These are phyloP conservation scores for Saprolegnia diclina DNA, from an alignment of 352 stramenopile species.

Conservation along the genomic window DNA sequence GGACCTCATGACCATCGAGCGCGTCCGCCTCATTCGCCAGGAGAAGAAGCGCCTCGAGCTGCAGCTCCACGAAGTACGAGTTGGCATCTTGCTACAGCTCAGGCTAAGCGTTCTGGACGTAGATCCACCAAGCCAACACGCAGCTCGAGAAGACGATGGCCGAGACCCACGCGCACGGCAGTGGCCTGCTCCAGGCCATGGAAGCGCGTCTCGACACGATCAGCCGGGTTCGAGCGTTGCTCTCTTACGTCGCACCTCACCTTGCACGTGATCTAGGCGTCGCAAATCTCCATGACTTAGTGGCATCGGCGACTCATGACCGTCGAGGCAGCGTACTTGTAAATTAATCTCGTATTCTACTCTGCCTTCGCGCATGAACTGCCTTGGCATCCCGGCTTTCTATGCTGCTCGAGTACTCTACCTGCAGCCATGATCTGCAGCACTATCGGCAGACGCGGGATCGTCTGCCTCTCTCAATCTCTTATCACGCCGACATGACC, in stretches of 20 bases:
- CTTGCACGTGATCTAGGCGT: background rate
- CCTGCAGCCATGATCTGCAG: too few species aligned
- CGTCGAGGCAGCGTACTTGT: too few species aligned
- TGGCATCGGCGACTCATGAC: too few species aligned
- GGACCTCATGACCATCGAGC: constrained; percentile 15
- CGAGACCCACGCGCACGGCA: background rate
- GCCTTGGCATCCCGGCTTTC: too few species aligned
- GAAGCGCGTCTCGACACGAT: constrained; percentile 7
- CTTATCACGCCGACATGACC: too few species aligned
- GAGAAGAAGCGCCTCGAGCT: constrained; percentile 18
- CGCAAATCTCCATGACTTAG: constrained; percentile 3
- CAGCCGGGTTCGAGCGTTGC: background rate
- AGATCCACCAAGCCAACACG: constrained; percentile 17
- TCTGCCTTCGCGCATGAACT: too few species aligned
- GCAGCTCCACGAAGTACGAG: constrained; percentile 18
- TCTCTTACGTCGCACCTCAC: too few species aligned
- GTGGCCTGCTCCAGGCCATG: background rate
- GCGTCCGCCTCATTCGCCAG: constrained; percentile 17
- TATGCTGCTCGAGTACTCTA: too few species aligned
- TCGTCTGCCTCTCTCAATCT: too few species aligned
- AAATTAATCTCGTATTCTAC: too few species aligned
- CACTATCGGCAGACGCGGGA: too few species aligned
- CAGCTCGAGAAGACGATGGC: constrained; percentile 1
- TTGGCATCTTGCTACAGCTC: background rate
- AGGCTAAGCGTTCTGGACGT: background rate